These are phyloP conservation scores for Onygenales sp. DNA, from an alignment of 2,329 filamentous ascomycete genomes.

Conservation along the genomic window DNA sequence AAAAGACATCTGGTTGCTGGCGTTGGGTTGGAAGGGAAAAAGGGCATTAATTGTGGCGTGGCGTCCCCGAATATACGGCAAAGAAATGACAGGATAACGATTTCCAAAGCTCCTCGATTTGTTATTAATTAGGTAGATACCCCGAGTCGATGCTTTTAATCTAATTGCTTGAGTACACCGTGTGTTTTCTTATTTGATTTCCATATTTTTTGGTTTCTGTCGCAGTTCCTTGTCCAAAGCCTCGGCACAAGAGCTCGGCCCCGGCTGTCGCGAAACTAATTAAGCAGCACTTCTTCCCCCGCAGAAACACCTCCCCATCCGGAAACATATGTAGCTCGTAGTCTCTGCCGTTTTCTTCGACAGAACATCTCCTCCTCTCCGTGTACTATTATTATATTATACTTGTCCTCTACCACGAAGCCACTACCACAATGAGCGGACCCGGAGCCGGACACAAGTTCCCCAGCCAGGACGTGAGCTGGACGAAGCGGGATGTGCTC, in stretches of 20 bases:
- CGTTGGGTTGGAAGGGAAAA: constrained; percentile 6
- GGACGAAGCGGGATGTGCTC: constrained; percentile 79
- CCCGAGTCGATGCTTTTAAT: constrained; percentile 40
- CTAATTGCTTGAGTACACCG: constrained; percentile 18
- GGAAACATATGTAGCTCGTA: not conserved
- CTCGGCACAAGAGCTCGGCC: not conserved
- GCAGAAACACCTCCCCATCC: not conserved
- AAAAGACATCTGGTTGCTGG: constrained; percentile 4
- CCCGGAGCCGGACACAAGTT: constrained; percentile 68
- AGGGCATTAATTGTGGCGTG: constrained; percentile 5
- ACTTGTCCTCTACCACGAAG: not conserved
- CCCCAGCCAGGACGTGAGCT: constrained; percentile 64
- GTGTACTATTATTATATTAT: not conserved
- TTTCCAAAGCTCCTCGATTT: constrained; percentile 39
- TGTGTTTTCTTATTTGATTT: not conserved
- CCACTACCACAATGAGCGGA: constrained; percentile 30
- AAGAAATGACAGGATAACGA: constrained; percentile 18
- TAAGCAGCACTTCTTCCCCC: not conserved
- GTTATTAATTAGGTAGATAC: constrained; percentile 30
- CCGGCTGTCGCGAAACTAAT: not conserved
- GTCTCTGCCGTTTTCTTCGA: not conserved
- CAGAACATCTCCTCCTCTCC: not conserved
- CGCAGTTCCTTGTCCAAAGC: not conserved
- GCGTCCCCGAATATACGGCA: constrained; percentile 14
- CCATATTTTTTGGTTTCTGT: not conserved